Base-by-base conservation (phyloP, 1,284 basidiomycete species). In the Athelia sp. region DNA sequence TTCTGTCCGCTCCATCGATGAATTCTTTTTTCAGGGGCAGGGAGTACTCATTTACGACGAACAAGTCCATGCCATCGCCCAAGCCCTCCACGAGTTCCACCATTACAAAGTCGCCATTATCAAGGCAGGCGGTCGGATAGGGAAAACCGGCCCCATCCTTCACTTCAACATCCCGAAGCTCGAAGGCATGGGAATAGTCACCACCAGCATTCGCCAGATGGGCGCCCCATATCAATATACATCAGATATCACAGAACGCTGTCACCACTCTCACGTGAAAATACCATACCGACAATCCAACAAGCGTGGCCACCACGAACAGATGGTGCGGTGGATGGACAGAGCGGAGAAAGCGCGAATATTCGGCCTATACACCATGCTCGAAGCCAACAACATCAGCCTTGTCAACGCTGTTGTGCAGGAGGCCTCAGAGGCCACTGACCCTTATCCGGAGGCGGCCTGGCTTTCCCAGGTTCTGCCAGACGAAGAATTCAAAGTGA, bases 131-230 rank as follows among this genome's bases (percentile, higher is more conserved):
- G 40, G 13, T 11, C 40, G 40, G 13, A 11, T 11, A 11, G 40
- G 40, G 11, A 19, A 34, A 17, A 34, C 11, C 11, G 17, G 11
- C 32, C 11, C 32, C 11, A 43, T 43, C 40, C 11, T 13, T 10
- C 40, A 43, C 19, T 43, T 43, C 40, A 43, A 43, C 18, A 43
- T 43, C 10, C 40, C 40, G 11, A 43, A 43, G 19, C 40, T 43
- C 19, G 40, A 43, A 19, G 13, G 11, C 11, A 11, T 43, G 40
- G 13, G 19, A 19, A 11, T 11, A 11, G 11, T 19, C 19, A 18
- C 40, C 11, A 11, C 11, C 13, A 17, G 11, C 17, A 34, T 34
- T 17, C 32, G 32, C 17, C 11, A 17, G 11, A 34, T 11, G 11
- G 32, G 40, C 11, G 18, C 10, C 19, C 14, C 19, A 11, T 13